Evolutionary conservation across 768 basidiomycete genomes (phyloP), one percentile per base, ranked within the genome.

Genomic region (Peribolospora kevripleyi): DNA sequence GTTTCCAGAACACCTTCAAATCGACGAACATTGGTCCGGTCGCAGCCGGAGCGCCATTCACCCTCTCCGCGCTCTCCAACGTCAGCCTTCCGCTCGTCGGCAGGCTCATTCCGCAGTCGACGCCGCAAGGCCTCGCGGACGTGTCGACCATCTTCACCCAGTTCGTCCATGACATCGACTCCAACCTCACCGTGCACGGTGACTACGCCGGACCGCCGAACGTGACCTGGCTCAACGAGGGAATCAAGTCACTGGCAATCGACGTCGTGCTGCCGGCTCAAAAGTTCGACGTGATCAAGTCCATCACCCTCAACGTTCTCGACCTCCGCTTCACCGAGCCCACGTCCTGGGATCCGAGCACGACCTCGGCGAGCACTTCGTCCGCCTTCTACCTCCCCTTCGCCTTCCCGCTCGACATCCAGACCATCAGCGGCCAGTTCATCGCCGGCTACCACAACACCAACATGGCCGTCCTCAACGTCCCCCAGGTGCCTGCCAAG

Each of bases 201-300:
- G 78, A 55, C 45, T 50, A 36, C 14, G 59, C 59, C 3, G 59
- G 59, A 1, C 59, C 59, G 6, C n/a, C 52, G 5, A 54, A 54
- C 41, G 78, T 78, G 9, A 73, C 75, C 4, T 83, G 81, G 81
- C 68, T 83, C 36, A 80, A 81, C 60, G 73, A 77, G 51, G 81
- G 75, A 37, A 81, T 83, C 63, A 75, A 78, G 65, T 69, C 70
- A 39, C 74, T 83, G 11, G 67, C 71, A 52, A 70, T 83, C 2
- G 69, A 69, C 5, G 75, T 80, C 0, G 68, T 74, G 37, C 70
- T 83, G 42, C 81, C 81, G 11, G 59, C 59, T 5, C 48, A 55
- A 49, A 67, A 70, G 10, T 71, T 77, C 55, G 65, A 75, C 25
- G 68, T 83, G 60, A 82, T 83, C 64, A 74, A 76, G 61, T 74